Conservation (phyloP, 2,329 filamentous ascomycete genomes). For the Penicillium thymicola region DNA sequence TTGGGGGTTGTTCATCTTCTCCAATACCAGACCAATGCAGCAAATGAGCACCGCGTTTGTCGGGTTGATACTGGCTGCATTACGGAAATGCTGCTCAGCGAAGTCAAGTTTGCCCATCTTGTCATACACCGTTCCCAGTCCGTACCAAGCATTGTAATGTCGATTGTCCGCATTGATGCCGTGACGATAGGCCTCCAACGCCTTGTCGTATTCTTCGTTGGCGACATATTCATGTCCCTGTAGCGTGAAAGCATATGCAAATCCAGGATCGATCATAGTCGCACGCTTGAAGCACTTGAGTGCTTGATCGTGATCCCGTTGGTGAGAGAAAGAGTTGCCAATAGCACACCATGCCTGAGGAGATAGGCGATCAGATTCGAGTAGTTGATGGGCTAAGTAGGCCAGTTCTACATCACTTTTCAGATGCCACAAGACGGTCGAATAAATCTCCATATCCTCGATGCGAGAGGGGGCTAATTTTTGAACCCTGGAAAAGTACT, state of each 20-base stretch:
- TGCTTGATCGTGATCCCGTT: constrained; percentile 90
- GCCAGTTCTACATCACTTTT: constrained; percentile 89
- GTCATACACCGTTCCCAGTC: constrained; percentile 75
- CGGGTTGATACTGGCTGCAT: constrained; percentile 84
- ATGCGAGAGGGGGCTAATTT: constrained; percentile 75
- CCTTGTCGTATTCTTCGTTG: constrained; percentile 97
- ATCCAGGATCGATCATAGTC: constrained; percentile 82
- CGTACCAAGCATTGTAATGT: constrained; percentile 99
- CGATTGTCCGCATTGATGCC: constrained; percentile 82
- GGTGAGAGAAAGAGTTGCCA: constrained; percentile 90
- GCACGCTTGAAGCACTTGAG: constrained; percentile 92
- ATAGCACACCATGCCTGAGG: constrained; percentile 95
- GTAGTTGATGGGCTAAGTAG: constrained; percentile 84
- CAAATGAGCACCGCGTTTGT: constrained; percentile 90
- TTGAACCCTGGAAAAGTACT: constrained; percentile 76
- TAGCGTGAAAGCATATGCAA: constrained; percentile 92
- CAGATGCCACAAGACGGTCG: constrained; percentile 96
- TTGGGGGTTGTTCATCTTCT: constrained; percentile 79
- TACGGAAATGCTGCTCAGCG: constrained; percentile 85
- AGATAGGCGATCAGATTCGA: constrained; percentile 81
- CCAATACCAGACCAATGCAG: constrained; percentile 84
- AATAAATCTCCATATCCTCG: constrained; percentile 97
- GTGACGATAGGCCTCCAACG: constrained; percentile 78
- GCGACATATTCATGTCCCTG: constrained; percentile 94
- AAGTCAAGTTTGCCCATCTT: constrained; percentile 88